Evolutionary conservation across 2,329 filamentous ascomycete genomes (phyloP), one percentile per base, ranked within the genome.

Genomic region (Ophiognomonia clavigignenti-juglandacearum): DNA sequence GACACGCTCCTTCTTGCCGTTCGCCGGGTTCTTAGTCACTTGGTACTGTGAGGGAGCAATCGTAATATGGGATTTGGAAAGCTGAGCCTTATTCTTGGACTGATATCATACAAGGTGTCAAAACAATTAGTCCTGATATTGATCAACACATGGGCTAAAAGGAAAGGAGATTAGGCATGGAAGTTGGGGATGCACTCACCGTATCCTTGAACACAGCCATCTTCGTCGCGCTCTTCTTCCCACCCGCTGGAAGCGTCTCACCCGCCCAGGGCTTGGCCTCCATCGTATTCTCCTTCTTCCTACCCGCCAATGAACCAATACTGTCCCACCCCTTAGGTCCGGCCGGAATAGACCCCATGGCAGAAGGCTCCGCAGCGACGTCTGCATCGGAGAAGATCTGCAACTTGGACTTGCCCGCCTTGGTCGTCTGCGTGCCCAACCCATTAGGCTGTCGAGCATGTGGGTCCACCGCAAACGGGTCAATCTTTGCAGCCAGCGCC

Each of bases 121-220:
- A 54, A 80, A 65, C 63, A 75, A 92, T 96, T 96, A 96, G 91
- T 96, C 90, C 91, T 96, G 50, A 80, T 80, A 75, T 78, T 83
- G 76, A 90, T 93, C 88, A 93, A 93, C 80, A 89, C 75, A 66
- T 76, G 77, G 73, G 63, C 69, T 64, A 57, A 67, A 64, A 63
- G 57, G 60, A 57, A 54, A 56, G 54, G 57, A 54, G 54, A 55
- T 57, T 62, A 63, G 57, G 47, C 64, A 6, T 26, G 24, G 6
- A 26, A 77, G 24, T 32, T 35, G 40, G 23, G 35, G 38, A 24
- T 13, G 32, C 18, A 43, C 89, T 85, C 85, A 98, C 93, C 86
- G 86, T 75, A 75, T 98, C 93, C 75, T 88, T 92, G 74, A 96
- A 98, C 38, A 98, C 80, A 61, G 85, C 74, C 83, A 98, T 86